Evolutionary conservation across 768 basidiomycete species (phyloP).

Genomic region (Crucibulum laeve): DNA sequence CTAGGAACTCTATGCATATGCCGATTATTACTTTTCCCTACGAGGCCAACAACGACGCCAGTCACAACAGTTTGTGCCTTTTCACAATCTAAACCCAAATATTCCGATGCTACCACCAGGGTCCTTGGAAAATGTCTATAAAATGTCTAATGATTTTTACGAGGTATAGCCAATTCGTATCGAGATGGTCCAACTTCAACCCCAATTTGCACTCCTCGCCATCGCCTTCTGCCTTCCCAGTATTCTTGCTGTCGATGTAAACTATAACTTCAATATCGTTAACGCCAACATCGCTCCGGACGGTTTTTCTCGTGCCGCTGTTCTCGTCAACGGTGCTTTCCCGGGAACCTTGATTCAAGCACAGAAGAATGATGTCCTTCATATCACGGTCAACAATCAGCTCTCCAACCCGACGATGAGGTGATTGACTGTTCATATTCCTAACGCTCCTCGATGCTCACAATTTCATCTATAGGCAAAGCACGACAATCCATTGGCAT

Average conservation of each 20-base stretch:
- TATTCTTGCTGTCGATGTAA: conserved; percentile 13
- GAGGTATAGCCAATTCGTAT: too few relatives aligned
- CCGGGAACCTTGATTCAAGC: conserved; percentile 36
- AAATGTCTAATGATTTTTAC: too few relatives aligned
- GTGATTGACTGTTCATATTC: conserved; percentile 8
- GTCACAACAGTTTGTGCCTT: too few relatives aligned
- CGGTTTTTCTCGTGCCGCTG: conserved; percentile 31
- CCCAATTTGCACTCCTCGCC: too few relatives aligned
- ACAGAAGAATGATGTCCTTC: conserved; percentile 29
- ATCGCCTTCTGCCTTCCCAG: background rate
- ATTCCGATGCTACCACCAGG: too few relatives aligned
- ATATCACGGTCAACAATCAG: conserved; percentile 25
- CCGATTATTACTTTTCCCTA: too few relatives aligned
- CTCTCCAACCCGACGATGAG: conserved; percentile 27
- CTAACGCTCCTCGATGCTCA: background rate
- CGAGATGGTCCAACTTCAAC: too few relatives aligned
- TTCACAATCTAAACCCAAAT: too few relatives aligned
- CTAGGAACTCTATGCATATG: too few relatives aligned
- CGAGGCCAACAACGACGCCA: too few relatives aligned
- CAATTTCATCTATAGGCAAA: conserved; percentile 13
- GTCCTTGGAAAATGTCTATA: too few relatives aligned
- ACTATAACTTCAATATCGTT: conserved; percentile 22
- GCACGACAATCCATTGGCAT: conserved; percentile 28
- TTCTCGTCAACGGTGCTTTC: conserved; percentile 34
- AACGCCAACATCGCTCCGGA: conserved; percentile 41